A percentile compares a stretch with the other conserved stretches of the same genome.
Evolutionary conservation across 805 yeast species (phyloP).

Genomic region (Yarrowia bubula): DNA sequence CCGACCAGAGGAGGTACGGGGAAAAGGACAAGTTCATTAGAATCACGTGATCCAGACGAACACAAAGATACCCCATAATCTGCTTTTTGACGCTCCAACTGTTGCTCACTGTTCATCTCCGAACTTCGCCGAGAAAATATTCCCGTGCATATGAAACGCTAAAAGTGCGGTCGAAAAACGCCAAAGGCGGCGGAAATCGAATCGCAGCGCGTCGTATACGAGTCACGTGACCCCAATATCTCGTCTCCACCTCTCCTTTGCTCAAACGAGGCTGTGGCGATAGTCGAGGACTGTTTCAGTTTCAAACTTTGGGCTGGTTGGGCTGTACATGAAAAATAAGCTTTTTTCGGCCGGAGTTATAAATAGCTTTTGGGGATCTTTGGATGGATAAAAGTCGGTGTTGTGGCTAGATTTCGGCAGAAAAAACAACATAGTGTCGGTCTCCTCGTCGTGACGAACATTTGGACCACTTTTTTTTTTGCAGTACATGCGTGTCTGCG

Average conservation of each 20-base stretch:
- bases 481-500: neutral
- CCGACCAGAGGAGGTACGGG: neutral
- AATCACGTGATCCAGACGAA: neutral
- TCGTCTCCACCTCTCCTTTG: neutral
- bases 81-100: too few species aligned
- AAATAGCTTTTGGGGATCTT: neutral
- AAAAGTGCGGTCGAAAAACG: neutral
- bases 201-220: too few species aligned
- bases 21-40: neutral
- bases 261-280: constrained; percentile 1
- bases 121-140: neutral
- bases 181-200: too few species aligned
- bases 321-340: neutral
- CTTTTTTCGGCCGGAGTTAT: neutral
- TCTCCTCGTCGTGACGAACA: neutral
- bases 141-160: neutral
- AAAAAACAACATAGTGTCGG: too few species aligned
- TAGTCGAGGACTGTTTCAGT: neutral
- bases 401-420: neutral
- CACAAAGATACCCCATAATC: neutral
- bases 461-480: neutral
- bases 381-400: too few species aligned
- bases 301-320: constrained; percentile 11
- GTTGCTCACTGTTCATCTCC: neutral
- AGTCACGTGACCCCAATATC: neutral